These are phyloP conservation scores for Coffea humblotiana DNA, from an alignment of 305 asterid genomes.

Conservation along the genomic window DNA sequence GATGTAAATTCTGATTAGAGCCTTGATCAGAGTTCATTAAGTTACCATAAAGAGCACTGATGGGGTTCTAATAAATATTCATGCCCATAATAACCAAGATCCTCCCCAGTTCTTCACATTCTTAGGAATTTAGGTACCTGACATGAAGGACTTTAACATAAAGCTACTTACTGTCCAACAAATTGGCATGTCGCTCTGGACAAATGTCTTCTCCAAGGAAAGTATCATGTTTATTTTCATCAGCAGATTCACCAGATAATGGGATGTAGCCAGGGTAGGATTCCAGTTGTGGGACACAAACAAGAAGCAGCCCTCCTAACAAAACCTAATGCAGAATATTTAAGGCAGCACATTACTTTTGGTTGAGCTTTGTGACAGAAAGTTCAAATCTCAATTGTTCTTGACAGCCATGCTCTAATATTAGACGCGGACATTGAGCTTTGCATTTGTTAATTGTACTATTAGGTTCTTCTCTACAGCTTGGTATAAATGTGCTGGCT, in stretches of 20 bases:
- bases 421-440: neutral
- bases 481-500: neutral
- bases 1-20: neutral
- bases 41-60: neutral
- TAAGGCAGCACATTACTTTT: neutral
- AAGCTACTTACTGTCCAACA: constrained; percentile 60
- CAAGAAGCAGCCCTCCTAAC: constrained; percentile 61
- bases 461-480: neutral
- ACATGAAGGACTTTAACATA: neutral
- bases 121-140: neutral
- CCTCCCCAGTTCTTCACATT: neutral
- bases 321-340: constrained; percentile 47
- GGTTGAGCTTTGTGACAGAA: neutral
- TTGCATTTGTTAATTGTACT: neutral
- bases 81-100: neutral
- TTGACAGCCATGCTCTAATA: neutral
- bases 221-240: constrained; percentile 44
- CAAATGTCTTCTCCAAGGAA: constrained; percentile 56
- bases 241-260: constrained; percentile 47
- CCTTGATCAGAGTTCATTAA: neutral
- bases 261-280: constrained; percentile 74
- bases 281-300: constrained; percentile 66
- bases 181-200: constrained; percentile 78
- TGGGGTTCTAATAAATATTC: neutral
- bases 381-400: neutral